phyloP scores from a whole-genome alignment of 2,329 filamentous ascomycete species.

The Trichoderma endophyticum region DNA sequence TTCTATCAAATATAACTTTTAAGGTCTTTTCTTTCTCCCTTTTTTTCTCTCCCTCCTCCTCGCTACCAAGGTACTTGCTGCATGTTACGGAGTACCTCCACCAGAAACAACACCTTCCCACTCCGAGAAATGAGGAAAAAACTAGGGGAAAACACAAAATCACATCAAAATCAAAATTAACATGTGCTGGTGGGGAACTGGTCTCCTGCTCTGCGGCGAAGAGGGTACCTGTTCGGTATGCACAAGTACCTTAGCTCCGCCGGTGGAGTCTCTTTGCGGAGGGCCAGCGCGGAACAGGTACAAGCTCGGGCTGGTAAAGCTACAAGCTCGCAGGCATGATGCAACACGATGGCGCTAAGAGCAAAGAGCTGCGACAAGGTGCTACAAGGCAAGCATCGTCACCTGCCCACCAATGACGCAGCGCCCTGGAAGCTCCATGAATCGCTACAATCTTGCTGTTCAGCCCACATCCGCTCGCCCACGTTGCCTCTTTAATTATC shows the following conservation, averaged over 20 bases:
- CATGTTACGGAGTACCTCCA: background rate
- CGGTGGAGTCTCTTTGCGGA: slow-evolving; percentile 1
- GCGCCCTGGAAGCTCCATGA: background rate
- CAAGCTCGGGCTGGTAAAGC: background rate
- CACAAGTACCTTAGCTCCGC: slow-evolving; percentile 3
- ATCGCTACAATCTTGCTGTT: background rate
- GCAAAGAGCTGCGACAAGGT: background rate
- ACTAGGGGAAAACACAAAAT: background rate
- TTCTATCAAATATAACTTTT: background rate
- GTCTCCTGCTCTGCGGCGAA: background rate
- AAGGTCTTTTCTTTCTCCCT: background rate
- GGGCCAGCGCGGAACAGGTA: background rate
- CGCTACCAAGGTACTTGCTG: background rate
- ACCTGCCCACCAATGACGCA: slow-evolving; percentile 16
- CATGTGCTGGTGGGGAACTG: slow-evolving; percentile 18
- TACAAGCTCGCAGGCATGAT: slow-evolving; percentile 1
- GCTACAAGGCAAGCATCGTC: background rate
- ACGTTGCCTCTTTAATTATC: background rate
- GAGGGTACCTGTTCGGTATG: background rate
- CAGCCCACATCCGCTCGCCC: background rate
- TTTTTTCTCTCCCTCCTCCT: background rate
- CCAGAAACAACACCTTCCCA: background rate
- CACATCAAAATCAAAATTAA: slow-evolving; percentile 4
- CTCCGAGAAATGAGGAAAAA: background rate
- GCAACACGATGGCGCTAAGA: slow-evolving; percentile 13